These are phyloP conservation scores for Neurospora africana DNA, from an alignment of 495 filamentous ascomycete genomes.

Conservation along the genomic window DNA sequence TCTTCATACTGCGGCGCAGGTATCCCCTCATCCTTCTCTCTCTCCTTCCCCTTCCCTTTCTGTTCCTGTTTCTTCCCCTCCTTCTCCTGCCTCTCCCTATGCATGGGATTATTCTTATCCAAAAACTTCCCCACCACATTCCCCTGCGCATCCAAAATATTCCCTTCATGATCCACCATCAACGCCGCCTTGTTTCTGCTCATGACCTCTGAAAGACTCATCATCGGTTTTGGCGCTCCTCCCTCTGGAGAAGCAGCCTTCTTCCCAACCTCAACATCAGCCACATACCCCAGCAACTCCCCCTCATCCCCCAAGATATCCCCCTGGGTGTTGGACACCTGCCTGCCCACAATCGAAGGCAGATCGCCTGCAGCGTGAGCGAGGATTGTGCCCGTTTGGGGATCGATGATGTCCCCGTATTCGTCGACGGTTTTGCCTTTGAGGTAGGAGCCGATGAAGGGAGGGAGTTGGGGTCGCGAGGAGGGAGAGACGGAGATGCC, in stretches of 20 bases:
- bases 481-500: conserved; percentile 9
- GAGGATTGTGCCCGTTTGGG: conserved; percentile 30
- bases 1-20: conserved; percentile 11
- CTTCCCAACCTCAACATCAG: conserved; percentile 27
- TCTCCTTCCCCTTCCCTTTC: background rate
- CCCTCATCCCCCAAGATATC: conserved; percentile 36
- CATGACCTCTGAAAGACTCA: conserved; percentile 29
- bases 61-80: background rate
- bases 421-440: conserved; percentile 61
- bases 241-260: background rate
- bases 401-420: conserved; percentile 68
- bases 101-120: conserved; percentile 26
- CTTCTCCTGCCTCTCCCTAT: conserved; percentile 4
- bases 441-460: conserved; percentile 45
- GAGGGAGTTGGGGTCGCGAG: conserved; percentile 16
- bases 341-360: conserved; percentile 34
- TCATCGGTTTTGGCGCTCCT: conserved; percentile 2
- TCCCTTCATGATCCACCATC: conserved; percentile 34
- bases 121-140: conserved; percentile 37
- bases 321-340: conserved; percentile 29
- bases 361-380: conserved; percentile 37
- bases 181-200: conserved; percentile 23
- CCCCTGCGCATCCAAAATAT: conserved; percentile 33
- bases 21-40: background rate
- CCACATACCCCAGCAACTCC: conserved; percentile 37